A percentile compares a stretch with the other conserved stretches of the same genome.
Evolutionary conservation across 2,329 filamentous ascomycete genomes (phyloP).

Genomic region (Fusarium longipes): DNA sequence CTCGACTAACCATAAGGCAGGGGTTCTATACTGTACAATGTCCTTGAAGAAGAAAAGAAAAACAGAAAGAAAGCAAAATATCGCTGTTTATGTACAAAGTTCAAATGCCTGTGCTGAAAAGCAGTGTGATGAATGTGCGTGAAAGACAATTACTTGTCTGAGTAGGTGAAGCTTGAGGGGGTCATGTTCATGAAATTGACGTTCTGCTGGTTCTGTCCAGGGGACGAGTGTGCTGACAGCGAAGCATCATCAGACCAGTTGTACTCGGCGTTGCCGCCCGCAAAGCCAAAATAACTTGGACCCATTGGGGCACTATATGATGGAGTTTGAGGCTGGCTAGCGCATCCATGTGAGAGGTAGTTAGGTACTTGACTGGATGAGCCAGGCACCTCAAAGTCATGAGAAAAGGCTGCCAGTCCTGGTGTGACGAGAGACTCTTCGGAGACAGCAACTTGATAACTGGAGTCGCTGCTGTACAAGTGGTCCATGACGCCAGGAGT

Average conservation of each 20-base stretch:
- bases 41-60: constrained; percentile 5
- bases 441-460: constrained; percentile 53
- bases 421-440: constrained; percentile 64
- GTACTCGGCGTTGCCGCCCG: constrained; percentile 59
- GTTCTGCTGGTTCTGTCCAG: constrained; percentile 47
- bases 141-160: constrained; percentile 31
- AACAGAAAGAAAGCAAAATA: constrained; percentile 5
- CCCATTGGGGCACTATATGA: constrained; percentile 58
- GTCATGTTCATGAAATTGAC: constrained; percentile 54
- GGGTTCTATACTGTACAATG: constrained; percentile 41
- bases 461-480: constrained; percentile 55
- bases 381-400: constrained; percentile 58
- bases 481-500: constrained; percentile 62
- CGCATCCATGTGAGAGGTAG: constrained; percentile 56
- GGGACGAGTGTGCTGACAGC: constrained; percentile 50
- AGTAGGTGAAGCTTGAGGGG: constrained; percentile 45
- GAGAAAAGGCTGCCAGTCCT: constrained; percentile 57
- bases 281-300: constrained; percentile 54
- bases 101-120: constrained; percentile 4
- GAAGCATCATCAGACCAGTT: constrained; percentile 63
- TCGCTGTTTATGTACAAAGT: constrained; percentile 34
- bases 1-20: constrained; percentile 7
- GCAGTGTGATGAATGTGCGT: background rate
- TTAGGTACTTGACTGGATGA: constrained; percentile 57
- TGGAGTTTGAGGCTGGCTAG: constrained; percentile 62